Conservation (phyloP, 2,329 filamentous ascomycete genomes). For the Colletotrichum shisoi region DNA sequence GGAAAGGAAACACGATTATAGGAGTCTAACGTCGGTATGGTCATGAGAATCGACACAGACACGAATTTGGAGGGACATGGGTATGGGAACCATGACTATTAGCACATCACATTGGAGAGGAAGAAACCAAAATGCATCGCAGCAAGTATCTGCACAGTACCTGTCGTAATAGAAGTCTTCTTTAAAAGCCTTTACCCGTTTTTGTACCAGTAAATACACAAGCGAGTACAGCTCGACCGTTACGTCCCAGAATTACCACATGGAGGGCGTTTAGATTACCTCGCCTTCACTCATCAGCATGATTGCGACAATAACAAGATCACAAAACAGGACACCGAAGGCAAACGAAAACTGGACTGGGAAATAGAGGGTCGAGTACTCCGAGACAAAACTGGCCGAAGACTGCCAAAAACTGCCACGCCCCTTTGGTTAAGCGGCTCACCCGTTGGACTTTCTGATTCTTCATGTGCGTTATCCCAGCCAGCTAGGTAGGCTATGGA, state of each 20-base stretch:
- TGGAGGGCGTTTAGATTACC: not conserved
- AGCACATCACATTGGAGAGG: not conserved
- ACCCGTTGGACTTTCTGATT: no score
- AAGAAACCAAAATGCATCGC: constrained; percentile 20
- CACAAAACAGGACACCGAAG: no score
- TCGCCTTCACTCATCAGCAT: not conserved
- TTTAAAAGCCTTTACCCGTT: no score
- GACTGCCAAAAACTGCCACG: no score
- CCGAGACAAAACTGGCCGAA: no score
- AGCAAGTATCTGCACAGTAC: constrained; percentile 18
- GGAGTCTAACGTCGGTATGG: not conserved
- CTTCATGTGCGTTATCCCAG: not conserved
- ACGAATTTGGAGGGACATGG: constrained; percentile 22
- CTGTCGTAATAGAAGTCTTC: constrained; percentile 9
- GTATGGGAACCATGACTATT: constrained; percentile 7
- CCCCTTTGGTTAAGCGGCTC: no score
- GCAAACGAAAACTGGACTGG: no score
- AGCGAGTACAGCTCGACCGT: not conserved
- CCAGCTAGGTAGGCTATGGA: not conserved
- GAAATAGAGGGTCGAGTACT: no score
- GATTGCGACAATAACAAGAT: no score
- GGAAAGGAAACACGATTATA: not conserved
- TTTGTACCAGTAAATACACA: not conserved
- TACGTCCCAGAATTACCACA: not conserved
- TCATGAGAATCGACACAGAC: constrained; percentile 1